phyloP scores from a whole-genome alignment of 2,329 filamentous ascomycete genomes.

The Paracoccidioides lutzii region DNA sequence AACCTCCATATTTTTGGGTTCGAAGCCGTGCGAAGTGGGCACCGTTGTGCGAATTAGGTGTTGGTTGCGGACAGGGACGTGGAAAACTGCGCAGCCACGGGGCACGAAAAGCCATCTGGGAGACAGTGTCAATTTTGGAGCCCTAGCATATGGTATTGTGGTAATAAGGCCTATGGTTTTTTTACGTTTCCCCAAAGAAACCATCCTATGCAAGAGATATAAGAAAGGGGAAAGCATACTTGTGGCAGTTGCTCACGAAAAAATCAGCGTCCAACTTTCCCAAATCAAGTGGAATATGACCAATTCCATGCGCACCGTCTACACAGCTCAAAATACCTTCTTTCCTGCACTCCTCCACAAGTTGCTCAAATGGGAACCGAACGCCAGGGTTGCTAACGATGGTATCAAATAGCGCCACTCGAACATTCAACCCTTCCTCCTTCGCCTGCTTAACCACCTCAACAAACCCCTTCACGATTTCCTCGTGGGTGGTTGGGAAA shows the following conservation, averaged over 20 bases:
- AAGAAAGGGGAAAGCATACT: constrained; percentile 27
- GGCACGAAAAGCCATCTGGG: constrained; percentile 66
- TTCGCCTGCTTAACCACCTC: constrained; percentile 43
- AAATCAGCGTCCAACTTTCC: constrained; percentile 61
- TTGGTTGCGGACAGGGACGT: constrained; percentile 68
- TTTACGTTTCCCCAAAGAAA: not conserved
- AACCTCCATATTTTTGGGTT: constrained; percentile 27
- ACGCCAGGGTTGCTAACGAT: constrained; percentile 69
- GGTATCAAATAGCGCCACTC: constrained; percentile 64
- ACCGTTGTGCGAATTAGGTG: constrained; percentile 58
- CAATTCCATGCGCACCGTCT: constrained; percentile 76
- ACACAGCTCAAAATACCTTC: constrained; percentile 59
- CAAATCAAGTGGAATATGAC: constrained; percentile 63
- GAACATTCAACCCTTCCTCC: constrained; percentile 48
- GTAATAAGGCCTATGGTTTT: not conserved
- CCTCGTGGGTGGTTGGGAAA: constrained; percentile 59
- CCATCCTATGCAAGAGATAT: not conserved
- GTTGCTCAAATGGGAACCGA: constrained; percentile 60
- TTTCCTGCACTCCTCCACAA: constrained; percentile 52
- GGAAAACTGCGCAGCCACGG: constrained; percentile 66
- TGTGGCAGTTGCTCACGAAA: constrained; percentile 76
- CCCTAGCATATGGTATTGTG: not conserved
- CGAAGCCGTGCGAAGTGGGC: constrained; percentile 70
- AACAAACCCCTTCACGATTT: constrained; percentile 50
- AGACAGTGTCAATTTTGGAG: constrained; percentile 4